Evolutionary conservation across 345 rosid species (phyloP).

Genomic region (Combretum micranthum): DNA sequence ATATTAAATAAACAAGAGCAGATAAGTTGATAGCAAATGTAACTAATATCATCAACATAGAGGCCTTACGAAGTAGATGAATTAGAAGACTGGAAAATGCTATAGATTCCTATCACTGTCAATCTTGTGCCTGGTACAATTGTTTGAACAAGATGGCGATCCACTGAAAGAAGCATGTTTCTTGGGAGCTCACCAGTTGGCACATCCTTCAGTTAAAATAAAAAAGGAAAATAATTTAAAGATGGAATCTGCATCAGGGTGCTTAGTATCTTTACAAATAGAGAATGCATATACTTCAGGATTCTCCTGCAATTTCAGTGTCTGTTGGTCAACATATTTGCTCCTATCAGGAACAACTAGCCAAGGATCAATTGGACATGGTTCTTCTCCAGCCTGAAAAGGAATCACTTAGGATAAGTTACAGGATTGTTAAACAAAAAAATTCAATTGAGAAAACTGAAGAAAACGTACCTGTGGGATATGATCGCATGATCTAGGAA

Average conservation of each 20-base stretch:
- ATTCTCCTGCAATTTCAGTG: conserved; percentile 90
- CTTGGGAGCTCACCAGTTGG: conserved; percentile 99
- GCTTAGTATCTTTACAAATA: background rate
- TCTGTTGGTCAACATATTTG: conserved; percentile 93
- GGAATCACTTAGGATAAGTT: conserved; percentile 1
- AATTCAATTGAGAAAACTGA: background rate
- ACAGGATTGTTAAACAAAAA: background rate
- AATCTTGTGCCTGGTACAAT: conserved; percentile 91
- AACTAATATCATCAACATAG: background rate
- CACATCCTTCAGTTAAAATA: conserved; percentile 55
- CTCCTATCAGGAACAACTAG: conserved; percentile 92
- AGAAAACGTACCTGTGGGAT: conserved; percentile 62
- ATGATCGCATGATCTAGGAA: conserved; percentile 92
- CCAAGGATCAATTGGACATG: conserved; percentile 98
- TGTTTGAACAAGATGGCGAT: conserved; percentile 80
- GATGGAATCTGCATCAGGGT: background rate
- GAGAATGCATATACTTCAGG: conserved; percentile 56
- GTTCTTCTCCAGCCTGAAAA: conserved; percentile 78
- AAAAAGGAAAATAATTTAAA: conserved; percentile 4
- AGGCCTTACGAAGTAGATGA: conserved; percentile 58
- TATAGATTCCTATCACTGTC: conserved; percentile 90
- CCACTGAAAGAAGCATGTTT: conserved; percentile 88
- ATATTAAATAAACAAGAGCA: conserved; percentile 1
- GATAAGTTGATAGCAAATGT: background rate
- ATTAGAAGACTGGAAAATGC: conserved; percentile 81